Base-by-base conservation (phyloP, 805 yeast genomes). In the Starmera quercuum region DNA sequence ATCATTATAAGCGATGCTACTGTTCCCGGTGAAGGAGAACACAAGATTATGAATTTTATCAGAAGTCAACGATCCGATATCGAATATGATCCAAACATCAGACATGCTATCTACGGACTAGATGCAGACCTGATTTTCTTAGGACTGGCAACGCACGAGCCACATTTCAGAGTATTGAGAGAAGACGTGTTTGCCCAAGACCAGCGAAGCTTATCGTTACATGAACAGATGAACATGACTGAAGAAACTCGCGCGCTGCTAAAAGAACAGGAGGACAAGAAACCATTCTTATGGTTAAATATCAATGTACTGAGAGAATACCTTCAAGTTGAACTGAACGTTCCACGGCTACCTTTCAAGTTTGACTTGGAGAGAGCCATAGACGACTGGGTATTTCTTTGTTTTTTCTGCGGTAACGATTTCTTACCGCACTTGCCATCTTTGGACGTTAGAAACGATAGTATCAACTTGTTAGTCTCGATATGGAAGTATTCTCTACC, bases 1-100 rank as follows among this genome's bases (percentile, higher is more conserved):
- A 87, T 92, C 6, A 83, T 92, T 17, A 80, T 92, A 30, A 82
- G 95, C 50, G 99, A 90, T 55, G 95, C 96, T 20, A 79, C 95
- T 0, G 97, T 90, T 11, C 98, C 99, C 2, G 99, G 99, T 41
- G 99, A 92, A 68, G 99, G 99, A 54, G 99, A 92, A 59, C 99
- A 92, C 64, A 92, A 92, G 58, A 80, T 92, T 47, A 92, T 92
- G 98, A 87, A 83, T 49, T 92, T 88, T 54, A 83, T 92, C 37
- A 75, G 99, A 51, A 74, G 84, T 27, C 97, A 88, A 55, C 70
- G 97, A 46, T 73, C 82, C 26, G 92, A 83, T 46, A 84, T 94
- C 0, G 77, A 78, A 51, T 84, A 90, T 58, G 74, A 85, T 51
- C 95, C 97, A 34, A 90, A 92, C 55, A 88, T 96, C 2, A 70